Percentiles rank a stretch among this genome's conserved stretches.
These are phyloP conservation scores for Stephania cephalantha DNA, from an alignment of 164 flowering plant genomes.

Conservation along the genomic window DNA sequence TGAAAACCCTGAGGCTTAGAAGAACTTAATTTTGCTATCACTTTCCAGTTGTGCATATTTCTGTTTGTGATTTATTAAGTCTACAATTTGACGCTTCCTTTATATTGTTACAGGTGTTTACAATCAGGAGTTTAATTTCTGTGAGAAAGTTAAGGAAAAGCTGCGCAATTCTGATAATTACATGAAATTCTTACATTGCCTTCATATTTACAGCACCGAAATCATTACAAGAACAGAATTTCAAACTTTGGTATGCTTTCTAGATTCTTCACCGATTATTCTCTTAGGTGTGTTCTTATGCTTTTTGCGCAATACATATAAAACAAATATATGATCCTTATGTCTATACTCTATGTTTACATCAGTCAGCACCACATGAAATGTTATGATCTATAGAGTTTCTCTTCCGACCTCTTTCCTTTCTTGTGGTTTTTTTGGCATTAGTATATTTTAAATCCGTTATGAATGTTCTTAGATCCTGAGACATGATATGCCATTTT, in stretches of 20 bases:
- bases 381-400: too few relatives aligned
- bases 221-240: constrained; percentile 62
- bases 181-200: constrained; percentile 66
- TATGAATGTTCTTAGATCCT: too few relatives aligned
- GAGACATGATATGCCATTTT: too few relatives aligned
- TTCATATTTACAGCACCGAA: constrained; percentile 59
- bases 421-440: too few relatives aligned
- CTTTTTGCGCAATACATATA: too few relatives aligned
- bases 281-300: neutral
- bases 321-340: too few relatives aligned
- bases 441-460: too few relatives aligned
- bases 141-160: constrained; percentile 73
- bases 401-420: too few relatives aligned
- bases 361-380: too few relatives aligned
- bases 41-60: too few relatives aligned
- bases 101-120: constrained; percentile 37
- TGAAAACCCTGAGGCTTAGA: neutral
- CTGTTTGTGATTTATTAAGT: neutral
- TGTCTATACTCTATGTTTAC: too few relatives aligned
- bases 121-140: constrained; percentile 50
- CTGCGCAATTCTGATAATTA: constrained; percentile 43
- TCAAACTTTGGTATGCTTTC: constrained; percentile 57
- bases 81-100: neutral
- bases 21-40: too few relatives aligned
- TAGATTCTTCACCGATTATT: neutral